Percentiles rank a stretch among this genome's conserved stretches.
phyloP scores from a whole-genome alignment of 805 yeast genomes.

The Tetrapisispora nanseiensis region DNA sequence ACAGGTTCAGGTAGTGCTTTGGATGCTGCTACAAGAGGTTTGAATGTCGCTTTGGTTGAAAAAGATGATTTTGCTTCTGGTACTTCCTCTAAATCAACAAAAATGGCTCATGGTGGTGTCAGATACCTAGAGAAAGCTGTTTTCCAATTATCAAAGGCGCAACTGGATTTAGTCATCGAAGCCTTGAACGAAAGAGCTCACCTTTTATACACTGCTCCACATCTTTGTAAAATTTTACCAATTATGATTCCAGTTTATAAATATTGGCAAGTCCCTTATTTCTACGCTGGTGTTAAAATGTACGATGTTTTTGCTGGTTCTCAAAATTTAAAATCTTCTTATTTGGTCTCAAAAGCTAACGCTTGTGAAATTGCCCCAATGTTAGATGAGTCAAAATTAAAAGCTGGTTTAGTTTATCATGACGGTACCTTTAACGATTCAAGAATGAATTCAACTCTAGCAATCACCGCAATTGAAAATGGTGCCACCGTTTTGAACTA shows the following conservation, averaged over 20 bases:
- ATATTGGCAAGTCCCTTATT: slow-evolving; percentile 94
- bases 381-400: slow-evolving; percentile 67
- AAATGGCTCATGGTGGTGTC: slow-evolving; percentile 97
- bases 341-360: slow-evolving; percentile 54
- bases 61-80: slow-evolving; percentile 86
- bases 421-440: slow-evolving; percentile 93
- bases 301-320: slow-evolving; percentile 89
- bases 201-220: slow-evolving; percentile 86
- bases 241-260: slow-evolving; percentile 93
- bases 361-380: slow-evolving; percentile 76
- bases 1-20: slow-evolving; percentile 89
- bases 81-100: slow-evolving; percentile 87
- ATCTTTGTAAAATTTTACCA: slow-evolving; percentile 75
- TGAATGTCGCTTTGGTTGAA: slow-evolving; percentile 80
- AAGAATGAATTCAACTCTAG: slow-evolving; percentile 78
- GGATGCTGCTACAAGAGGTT: slow-evolving; percentile 85
- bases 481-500: slow-evolving; percentile 90
- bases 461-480: slow-evolving; percentile 70
- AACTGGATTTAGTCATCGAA: slow-evolving; percentile 78
- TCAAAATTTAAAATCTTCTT: slow-evolving; percentile 73
- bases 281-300: slow-evolving; percentile 81
- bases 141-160: slow-evolving; percentile 84
- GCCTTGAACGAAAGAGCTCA: slow-evolving; percentile 82
- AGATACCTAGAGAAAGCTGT: slow-evolving; percentile 91
- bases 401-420: slow-evolving; percentile 87